Evolutionary conservation across 805 yeast species (phyloP).

Genomic region (Suhomyces sp.): DNA sequence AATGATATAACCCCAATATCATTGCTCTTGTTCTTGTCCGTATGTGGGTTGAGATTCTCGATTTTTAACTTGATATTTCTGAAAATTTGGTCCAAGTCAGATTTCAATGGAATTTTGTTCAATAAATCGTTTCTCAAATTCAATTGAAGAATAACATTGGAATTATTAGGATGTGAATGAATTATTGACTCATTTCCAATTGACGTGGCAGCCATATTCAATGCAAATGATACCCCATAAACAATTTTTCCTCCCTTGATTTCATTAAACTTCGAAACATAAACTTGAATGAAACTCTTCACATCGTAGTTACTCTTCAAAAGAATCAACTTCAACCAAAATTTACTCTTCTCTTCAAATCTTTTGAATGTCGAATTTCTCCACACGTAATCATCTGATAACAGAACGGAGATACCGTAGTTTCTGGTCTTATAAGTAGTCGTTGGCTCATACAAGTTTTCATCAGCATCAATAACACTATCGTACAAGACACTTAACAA

Average conservation of each 20-base stretch:
- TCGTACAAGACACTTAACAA: slow-evolving; percentile 73
- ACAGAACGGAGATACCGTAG: slow-evolving; percentile 50
- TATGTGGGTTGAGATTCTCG: slow-evolving; percentile 12
- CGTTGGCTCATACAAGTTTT: slow-evolving; percentile 83
- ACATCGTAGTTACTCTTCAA: slow-evolving; percentile 66
- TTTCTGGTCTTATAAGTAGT: slow-evolving; percentile 51
- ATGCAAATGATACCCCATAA: slow-evolving; percentile 86
- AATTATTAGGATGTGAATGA: slow-evolving; percentile 37
- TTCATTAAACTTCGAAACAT: slow-evolving; percentile 48
- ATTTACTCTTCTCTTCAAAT: slow-evolving; percentile 56
- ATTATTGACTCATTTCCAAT: slow-evolving; percentile 38
- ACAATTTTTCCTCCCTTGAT: slow-evolving; percentile 38
- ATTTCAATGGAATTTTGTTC: slow-evolving; percentile 28
- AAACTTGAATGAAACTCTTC: slow-evolving; percentile 75
- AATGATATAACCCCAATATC: slow-evolving; percentile 36
- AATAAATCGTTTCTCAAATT: slow-evolving; percentile 59
- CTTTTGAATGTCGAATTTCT: slow-evolving; percentile 64
- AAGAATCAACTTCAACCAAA: slow-evolving; percentile 66
- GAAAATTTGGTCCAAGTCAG: slow-evolving; percentile 26
- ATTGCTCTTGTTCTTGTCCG: slow-evolving; percentile 4
- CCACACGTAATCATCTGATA: slow-evolving; percentile 78
- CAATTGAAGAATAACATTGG: slow-evolving; percentile 74
- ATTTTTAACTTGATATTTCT: slow-evolving; percentile 28
- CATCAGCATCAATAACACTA: slow-evolving; percentile 79
- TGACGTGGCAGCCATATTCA: slow-evolving; percentile 79